Evolutionary conservation across 257 asterid genomes (phyloP), one percentile per base, ranked within the genome.

Genomic region (Nicotiana tomentosiformis): DNA sequence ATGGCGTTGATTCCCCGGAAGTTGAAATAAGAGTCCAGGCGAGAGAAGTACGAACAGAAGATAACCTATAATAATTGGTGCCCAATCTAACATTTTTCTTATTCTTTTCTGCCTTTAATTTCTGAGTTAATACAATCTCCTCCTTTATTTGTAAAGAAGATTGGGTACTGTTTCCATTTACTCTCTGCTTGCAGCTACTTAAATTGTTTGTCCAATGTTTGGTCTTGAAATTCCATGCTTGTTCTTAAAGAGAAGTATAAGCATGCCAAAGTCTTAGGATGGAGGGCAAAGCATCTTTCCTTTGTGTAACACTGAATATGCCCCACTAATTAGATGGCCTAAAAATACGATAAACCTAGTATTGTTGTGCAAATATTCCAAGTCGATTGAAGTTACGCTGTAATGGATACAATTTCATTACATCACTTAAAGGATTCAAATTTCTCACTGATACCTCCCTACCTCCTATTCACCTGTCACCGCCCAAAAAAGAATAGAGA

Each of bases 21-120:
- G 80, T 78, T 91, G 95, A 83, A 90, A 91, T 16, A 90, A 64
- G 18, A 90, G 78, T 0, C 93, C 95, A 37, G 95, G 93, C 0
- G 93, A 90, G 17, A 91, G 84, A 74, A 90, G 82, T 7, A 90
- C 82, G 83, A 91, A 91, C 5, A 91, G 89, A 80, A 91, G 78
- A 81, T 89, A 84, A 56, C 91, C 93, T 2, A 91, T 62, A 46
- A 90, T 43, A 7, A 89, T 80, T 2, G 95, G 95, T 4, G 85
- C 93, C 95, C 92, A 91, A 58, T 91, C 93, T 82, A 84, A 33
- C 95, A 91, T 74, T 85, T 43, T 76, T 66, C 46, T 66, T 66
- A 14, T 30, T 64, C 10, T 20, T 65, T 10, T 51, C 5, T 51
- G 10, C 56, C 56, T 39, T 39, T 43, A 8, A 3, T 32, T 3